phyloP scores from a whole-genome alignment of 306 rosid species.

The Vigna reflexopilosa region DNA sequence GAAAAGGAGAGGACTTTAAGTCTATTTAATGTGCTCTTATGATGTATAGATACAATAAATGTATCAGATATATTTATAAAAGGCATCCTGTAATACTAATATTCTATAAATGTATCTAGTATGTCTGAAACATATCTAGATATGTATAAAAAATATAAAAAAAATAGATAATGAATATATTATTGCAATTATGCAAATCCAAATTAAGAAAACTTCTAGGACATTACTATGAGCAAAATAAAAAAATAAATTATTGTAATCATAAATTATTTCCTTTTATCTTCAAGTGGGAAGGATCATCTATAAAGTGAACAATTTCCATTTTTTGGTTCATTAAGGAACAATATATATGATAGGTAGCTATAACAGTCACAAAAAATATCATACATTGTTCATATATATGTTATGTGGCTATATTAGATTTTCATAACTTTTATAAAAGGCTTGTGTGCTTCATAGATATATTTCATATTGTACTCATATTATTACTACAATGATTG shows the following conservation, averaged over 20 bases:
- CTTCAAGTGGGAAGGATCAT: not conserved
- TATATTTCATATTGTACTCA: not conserved
- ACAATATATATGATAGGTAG: not conserved
- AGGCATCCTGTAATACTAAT: not conserved
- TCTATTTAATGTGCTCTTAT: not conserved
- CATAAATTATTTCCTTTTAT: not conserved
- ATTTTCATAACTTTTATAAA: not conserved
- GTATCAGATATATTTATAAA: not conserved
- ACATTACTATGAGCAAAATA: not conserved
- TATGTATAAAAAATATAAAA: not conserved
- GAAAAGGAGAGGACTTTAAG: not conserved
- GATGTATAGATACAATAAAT: not conserved
- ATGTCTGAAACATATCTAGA: not conserved
- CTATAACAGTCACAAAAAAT: not conserved
- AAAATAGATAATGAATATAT: not conserved
- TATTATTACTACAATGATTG: constrained; percentile 8
- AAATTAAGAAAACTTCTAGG: not conserved
- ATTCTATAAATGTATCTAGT: not conserved
- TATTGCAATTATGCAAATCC: not conserved
- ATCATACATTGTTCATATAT: too few relatives aligned
- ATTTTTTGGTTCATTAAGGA: not conserved
- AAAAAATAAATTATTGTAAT: not conserved
- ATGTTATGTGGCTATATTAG: not conserved
- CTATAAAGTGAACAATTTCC: not conserved
- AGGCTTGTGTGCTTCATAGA: not conserved